Evolutionary conservation across 352 stramenopile genomes (phyloP).

Genomic region (Globisporangium solare): DNA sequence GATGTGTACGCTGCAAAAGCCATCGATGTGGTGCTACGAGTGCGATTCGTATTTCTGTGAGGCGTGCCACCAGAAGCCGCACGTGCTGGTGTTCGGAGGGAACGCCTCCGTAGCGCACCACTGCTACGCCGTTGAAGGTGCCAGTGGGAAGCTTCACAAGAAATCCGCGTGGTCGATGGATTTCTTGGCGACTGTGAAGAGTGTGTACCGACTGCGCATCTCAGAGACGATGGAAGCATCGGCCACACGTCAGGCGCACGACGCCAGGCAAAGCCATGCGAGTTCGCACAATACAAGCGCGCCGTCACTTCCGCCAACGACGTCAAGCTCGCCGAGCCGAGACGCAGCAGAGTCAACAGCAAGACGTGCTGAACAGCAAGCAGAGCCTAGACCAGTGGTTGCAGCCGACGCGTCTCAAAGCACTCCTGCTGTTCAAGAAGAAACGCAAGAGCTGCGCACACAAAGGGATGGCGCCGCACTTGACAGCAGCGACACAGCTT

Average conservation of each 20-base stretch:
- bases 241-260: background rate
- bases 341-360: background rate
- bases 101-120: conserved; percentile 28
- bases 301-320: background rate
- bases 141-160: conserved; percentile 43
- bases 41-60: conserved; percentile 64
- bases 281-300: background rate
- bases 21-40: conserved; percentile 59
- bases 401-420: background rate
- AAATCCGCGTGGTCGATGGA: conserved; percentile 38
- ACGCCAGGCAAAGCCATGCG: background rate
- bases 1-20: conserved; percentile 29
- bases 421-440: background rate
- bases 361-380: background rate
- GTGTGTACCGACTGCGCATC: conserved; percentile 25
- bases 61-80: conserved; percentile 44
- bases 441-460: background rate
- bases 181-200: conserved; percentile 25
- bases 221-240: conserved; percentile 18
- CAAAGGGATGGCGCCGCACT: background rate
- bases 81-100: conserved; percentile 39
- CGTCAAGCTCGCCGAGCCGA: too few relatives aligned
- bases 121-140: conserved; percentile 50
- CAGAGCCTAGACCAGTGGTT: background rate
- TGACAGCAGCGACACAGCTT: background rate